Evolutionary conservation across 495 filamentous ascomycete species (phyloP).

Genomic region (Annulohypoxylon nitens): DNA sequence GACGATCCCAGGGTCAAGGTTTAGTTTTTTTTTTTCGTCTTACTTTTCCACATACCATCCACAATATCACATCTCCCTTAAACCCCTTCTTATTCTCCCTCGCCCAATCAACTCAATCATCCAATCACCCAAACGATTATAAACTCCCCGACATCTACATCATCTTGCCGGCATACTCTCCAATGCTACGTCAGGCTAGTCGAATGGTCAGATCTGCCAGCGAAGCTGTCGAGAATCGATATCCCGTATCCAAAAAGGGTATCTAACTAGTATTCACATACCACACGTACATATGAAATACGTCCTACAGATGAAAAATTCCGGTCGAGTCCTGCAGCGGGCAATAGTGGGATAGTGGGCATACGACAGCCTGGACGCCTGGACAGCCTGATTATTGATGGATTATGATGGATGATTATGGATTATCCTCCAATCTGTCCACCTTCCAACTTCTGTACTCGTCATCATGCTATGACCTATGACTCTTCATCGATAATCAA

Average conservation of each 20-base stretch:
- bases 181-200: constrained; percentile 37
- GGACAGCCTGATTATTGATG: constrained; percentile 1
- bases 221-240: constrained; percentile 34
- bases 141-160: constrained; percentile 14
- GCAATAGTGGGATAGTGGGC: background rate
- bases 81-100: constrained; percentile 17
- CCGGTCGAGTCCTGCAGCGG: constrained; percentile 32
- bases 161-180: constrained; percentile 43
- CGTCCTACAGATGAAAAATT: constrained; percentile 6
- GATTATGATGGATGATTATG: no score
- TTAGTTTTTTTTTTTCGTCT: constrained; percentile 38
- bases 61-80: background rate
- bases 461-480: constrained; percentile 3
- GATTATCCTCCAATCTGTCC: background rate
- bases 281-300: constrained; percentile 2
- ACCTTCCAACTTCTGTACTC: constrained; percentile 10
- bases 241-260: constrained; percentile 46
- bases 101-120: constrained; percentile 23
- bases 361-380: constrained; percentile 27
- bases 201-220: constrained; percentile 46
- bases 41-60: constrained; percentile 28
- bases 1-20: constrained; percentile 8
- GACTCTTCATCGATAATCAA: constrained; percentile 14
- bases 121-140: background rate
- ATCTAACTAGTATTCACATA: constrained; percentile 17